phyloP scores from a whole-genome alignment of 2,329 filamentous ascomycete genomes.

The Fusarium oxysporum region DNA sequence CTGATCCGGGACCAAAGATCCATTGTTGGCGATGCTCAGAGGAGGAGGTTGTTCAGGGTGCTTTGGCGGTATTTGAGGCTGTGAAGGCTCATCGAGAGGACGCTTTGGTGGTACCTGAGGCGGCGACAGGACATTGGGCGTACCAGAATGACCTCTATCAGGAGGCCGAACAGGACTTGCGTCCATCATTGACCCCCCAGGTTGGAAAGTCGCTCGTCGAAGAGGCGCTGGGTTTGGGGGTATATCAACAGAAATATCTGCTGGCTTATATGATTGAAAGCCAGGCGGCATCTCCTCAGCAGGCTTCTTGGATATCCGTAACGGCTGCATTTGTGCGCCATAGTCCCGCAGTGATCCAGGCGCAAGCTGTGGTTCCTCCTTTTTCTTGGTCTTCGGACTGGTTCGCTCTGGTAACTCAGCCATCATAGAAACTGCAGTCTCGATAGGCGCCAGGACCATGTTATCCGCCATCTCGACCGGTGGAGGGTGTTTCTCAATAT shows the following conservation, averaged over 20 bases:
- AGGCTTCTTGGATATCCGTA: conserved; percentile 16
- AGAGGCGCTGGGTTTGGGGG: conserved; percentile 12
- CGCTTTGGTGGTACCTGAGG: conserved; percentile 38
- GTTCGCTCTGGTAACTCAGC: conserved; percentile 55
- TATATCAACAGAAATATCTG: conserved; percentile 2
- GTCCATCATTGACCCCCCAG: conserved; percentile 41
- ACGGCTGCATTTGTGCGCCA: conserved; percentile 19
- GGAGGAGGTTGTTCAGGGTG: background rate
- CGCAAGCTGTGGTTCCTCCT: conserved; percentile 28
- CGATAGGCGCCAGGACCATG: conserved; percentile 52
- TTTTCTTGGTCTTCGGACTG: conserved; percentile 46
- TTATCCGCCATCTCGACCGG: conserved; percentile 60
- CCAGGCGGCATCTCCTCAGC: background rate
- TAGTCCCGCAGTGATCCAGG: conserved; percentile 29
- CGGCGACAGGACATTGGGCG: conserved; percentile 41
- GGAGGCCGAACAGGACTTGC: conserved; percentile 29
- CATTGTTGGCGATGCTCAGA: background rate
- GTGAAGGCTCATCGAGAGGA: conserved; percentile 14
- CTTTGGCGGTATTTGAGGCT: conserved; percentile 10
- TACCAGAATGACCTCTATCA: conserved; percentile 33
- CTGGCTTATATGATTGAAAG: conserved; percentile 37
- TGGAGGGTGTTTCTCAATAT: conserved; percentile 57
- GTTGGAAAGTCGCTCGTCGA: conserved; percentile 42
- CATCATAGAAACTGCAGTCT: conserved; percentile 45
- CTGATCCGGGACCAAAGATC: conserved; percentile 5